Percentiles rank a stretch among this genome's conserved stretches.
phyloP scores from a whole-genome alignment of 129 eudicot species.

The Kitagawia praeruptora region DNA sequence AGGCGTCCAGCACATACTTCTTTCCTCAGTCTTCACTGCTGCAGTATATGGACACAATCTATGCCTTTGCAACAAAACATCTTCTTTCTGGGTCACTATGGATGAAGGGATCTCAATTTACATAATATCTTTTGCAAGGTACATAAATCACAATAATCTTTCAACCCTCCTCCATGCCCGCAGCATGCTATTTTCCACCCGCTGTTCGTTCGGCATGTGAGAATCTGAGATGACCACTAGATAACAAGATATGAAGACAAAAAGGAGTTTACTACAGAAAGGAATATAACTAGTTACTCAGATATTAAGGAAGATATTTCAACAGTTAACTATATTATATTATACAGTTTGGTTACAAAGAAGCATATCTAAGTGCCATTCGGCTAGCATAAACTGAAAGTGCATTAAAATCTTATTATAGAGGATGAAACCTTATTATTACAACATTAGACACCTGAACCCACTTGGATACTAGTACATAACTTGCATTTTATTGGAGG shows the following conservation, averaged over 20 bases:
- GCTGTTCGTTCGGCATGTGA: too few species aligned
- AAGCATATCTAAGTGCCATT: background rate
- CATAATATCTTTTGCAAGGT: constrained; percentile 20
- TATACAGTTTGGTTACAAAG: background rate
- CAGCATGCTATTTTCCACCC: too few species aligned
- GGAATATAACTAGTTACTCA: background rate
- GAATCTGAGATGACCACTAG: background rate
- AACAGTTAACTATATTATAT: background rate
- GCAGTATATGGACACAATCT: constrained; percentile 73
- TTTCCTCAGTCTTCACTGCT: constrained; percentile 40
- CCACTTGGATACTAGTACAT: background rate
- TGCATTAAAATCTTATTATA: background rate
- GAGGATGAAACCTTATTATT: background rate
- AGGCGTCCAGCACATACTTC: constrained; percentile 62
- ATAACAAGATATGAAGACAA: background rate
- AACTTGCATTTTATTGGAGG: background rate
- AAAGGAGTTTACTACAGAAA: background rate
- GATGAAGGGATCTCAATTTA: too few species aligned
- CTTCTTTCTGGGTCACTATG: constrained; percentile 61
- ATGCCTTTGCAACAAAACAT: constrained; percentile 73
- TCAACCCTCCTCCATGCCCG: too few species aligned
- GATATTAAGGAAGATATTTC: background rate
- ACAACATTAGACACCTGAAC: background rate
- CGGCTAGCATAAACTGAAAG: background rate
- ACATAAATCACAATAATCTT: constrained; percentile 40